phyloP scores from a whole-genome alignment of 352 stramenopile species.

The Thalassiosira mediterranea region DNA sequence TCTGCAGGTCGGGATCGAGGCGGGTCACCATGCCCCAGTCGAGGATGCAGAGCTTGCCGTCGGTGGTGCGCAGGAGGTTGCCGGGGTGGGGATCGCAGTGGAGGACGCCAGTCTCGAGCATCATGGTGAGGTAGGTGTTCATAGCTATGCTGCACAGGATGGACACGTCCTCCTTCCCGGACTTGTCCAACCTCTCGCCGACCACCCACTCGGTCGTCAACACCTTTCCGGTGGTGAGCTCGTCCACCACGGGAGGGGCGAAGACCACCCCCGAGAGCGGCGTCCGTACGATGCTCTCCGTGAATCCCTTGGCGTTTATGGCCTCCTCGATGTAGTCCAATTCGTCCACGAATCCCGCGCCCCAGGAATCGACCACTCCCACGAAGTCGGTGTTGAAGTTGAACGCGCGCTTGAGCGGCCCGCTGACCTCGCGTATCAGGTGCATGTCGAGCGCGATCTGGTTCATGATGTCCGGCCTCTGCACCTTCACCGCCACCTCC shows the following conservation, averaged over 20 bases:
- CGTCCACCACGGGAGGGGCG: conserved; percentile 64
- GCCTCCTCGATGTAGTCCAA: conserved; percentile 78
- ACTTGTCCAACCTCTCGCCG: conserved; percentile 75
- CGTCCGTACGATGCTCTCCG: conserved; percentile 61
- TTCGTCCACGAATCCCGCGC: conserved; percentile 79
- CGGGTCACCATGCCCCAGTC: conserved; percentile 85
- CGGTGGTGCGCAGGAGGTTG: conserved; percentile 70
- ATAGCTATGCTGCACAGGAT: conserved; percentile 81
- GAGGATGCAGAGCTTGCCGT: conserved; percentile 77
- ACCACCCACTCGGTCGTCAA: conserved; percentile 83
- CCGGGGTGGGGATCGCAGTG: conserved; percentile 8
- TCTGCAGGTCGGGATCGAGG: conserved; percentile 68
- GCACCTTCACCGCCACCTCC: conserved; percentile 83
- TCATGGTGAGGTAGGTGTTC: conserved; percentile 84
- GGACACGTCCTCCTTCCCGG: conserved; percentile 68
- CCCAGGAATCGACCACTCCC: conserved; percentile 75
- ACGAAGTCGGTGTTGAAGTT: conserved; percentile 62
- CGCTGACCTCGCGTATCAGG: conserved; percentile 67
- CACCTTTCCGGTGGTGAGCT: conserved; percentile 60
- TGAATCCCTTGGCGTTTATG: conserved; percentile 76
- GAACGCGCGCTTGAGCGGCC: conserved; percentile 40
- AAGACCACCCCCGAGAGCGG: conserved; percentile 71
- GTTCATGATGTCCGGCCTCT: conserved; percentile 76
- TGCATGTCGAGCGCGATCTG: conserved; percentile 85
- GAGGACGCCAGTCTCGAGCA: conserved; percentile 78